Percentiles rank a stretch among this genome's conserved stretches.
phyloP scores from a whole-genome alignment of 257 asterid genomes.

The Nicotiana noctiflora region DNA sequence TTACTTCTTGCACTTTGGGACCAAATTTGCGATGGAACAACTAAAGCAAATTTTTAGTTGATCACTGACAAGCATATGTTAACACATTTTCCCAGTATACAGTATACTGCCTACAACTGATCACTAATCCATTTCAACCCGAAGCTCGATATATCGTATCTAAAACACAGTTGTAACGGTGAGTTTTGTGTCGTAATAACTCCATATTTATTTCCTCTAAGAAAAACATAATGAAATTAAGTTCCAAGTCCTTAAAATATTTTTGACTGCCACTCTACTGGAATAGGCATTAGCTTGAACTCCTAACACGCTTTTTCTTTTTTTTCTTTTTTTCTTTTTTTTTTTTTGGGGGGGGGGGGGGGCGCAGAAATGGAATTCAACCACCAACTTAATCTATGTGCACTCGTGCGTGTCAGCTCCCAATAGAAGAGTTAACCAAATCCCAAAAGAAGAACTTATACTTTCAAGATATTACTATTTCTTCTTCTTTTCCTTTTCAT shows the following conservation, averaged over 20 bases:
- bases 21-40: neutral
- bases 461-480: neutral
- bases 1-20: neutral
- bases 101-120: neutral
- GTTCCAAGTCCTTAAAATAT: neutral
- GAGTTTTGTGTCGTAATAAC: neutral
- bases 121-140: neutral
- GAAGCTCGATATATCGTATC: neutral
- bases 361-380: too few species aligned
- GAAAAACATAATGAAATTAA: neutral
- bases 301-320: neutral
- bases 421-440: neutral
- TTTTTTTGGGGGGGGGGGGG: neutral
- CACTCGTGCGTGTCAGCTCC: neutral
- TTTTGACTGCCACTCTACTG: neutral
- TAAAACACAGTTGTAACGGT: neutral
- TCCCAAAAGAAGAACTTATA: neutral
- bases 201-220: neutral
- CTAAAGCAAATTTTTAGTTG: neutral
- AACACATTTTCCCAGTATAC: neutral
- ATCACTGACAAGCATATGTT: neutral
- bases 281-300: neutral
- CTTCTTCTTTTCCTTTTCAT: neutral
- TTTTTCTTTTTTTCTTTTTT: neutral
- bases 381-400: neutral